Conservation (phyloP, 768 basidiomycete species). For the Lactifluus subvellereus region DNA sequence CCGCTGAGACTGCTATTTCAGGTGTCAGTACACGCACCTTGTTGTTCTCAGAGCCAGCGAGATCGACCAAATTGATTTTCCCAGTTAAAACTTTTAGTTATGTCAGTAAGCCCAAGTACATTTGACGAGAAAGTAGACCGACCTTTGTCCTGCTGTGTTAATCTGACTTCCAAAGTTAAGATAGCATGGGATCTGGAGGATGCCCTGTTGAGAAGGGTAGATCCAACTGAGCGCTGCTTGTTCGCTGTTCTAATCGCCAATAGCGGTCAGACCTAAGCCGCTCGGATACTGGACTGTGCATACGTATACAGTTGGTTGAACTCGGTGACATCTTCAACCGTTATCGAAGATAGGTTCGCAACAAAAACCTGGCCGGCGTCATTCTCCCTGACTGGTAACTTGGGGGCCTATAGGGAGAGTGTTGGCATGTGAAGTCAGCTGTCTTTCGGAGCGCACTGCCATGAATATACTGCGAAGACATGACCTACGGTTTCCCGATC, state of each 20-base stretch:
- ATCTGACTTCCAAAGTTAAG: conserved; percentile 63
- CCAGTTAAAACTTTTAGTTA: conserved; percentile 46
- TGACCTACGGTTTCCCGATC: conserved; percentile 55
- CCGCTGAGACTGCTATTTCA: not conserved
- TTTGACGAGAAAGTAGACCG: conserved; percentile 24
- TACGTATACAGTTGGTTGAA: conserved; percentile 45
- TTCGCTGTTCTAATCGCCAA: conserved; percentile 51
- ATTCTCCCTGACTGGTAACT: conserved; percentile 52
- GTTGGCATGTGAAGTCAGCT: not conserved
- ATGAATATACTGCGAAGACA: not conserved
- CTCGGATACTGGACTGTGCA: conserved; percentile 23
- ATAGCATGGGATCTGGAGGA: conserved; percentile 90
- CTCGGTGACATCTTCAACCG: conserved; percentile 40
- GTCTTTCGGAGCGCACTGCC: not conserved
- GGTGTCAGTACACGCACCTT: conserved; percentile 42
- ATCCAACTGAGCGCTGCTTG: conserved; percentile 75
- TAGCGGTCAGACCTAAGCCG: not conserved
- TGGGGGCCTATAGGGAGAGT: conserved; percentile 37
- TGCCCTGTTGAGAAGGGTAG: conserved; percentile 76
- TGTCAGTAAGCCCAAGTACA: not conserved
- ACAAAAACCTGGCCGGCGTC: conserved; percentile 49
- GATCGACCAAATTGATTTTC: conserved; percentile 81
- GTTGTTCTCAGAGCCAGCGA: conserved; percentile 90
- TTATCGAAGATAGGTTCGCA: conserved; percentile 41
- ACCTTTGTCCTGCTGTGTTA: conserved; percentile 52